phyloP scores from a whole-genome alignment of 2,329 filamentous ascomycete species.

The Fusarium sulawesiense region DNA sequence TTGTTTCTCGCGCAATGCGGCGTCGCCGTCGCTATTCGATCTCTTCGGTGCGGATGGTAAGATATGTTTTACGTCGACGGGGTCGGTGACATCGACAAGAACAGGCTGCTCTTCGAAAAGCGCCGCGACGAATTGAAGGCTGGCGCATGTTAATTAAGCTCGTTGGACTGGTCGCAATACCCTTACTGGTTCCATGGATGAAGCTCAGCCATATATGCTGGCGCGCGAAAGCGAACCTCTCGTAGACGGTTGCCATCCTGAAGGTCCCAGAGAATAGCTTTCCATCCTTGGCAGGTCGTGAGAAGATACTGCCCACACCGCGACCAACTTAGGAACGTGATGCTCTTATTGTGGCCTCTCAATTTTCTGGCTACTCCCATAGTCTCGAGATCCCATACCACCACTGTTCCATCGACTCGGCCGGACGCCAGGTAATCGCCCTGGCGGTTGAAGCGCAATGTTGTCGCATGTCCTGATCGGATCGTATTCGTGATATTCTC shows the following conservation, averaged over 20 bases:
- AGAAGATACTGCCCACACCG: slow-evolving; percentile 90
- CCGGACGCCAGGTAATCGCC: slow-evolving; percentile 96
- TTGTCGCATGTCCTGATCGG: slow-evolving; percentile 75
- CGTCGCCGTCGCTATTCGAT: slow-evolving; percentile 75
- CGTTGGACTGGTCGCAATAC: not conserved
- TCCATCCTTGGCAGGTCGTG: slow-evolving; percentile 95
- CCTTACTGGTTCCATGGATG: slow-evolving; percentile 87
- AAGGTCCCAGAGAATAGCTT: slow-evolving; percentile 95
- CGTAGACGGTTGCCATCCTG: slow-evolving; percentile 75
- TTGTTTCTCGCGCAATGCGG: slow-evolving; percentile 81
- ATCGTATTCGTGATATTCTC: slow-evolving; percentile 90
- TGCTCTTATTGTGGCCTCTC: slow-evolving; percentile 90
- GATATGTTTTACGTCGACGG: slow-evolving; percentile 77
- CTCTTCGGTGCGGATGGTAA: slow-evolving; percentile 87
- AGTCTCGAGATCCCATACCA: slow-evolving; percentile 97
- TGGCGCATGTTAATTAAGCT: slow-evolving; percentile 39
- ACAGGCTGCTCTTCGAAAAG: slow-evolving; percentile 94
- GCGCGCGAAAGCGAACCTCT: slow-evolving; percentile 90
- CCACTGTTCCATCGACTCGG: slow-evolving; percentile 91
- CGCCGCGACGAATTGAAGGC: slow-evolving; percentile 86
- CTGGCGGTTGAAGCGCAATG: slow-evolving; percentile 88
- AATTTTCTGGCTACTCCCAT: slow-evolving; percentile 96
- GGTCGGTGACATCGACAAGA: slow-evolving; percentile 81
- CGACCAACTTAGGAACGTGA: slow-evolving; percentile 96
- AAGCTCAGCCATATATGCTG: slow-evolving; percentile 94